Percentiles rank a stretch among this genome's conserved stretches.
phyloP scores from a whole-genome alignment of 2,329 filamentous ascomycete genomes.

The Colletotrichum musicola region DNA sequence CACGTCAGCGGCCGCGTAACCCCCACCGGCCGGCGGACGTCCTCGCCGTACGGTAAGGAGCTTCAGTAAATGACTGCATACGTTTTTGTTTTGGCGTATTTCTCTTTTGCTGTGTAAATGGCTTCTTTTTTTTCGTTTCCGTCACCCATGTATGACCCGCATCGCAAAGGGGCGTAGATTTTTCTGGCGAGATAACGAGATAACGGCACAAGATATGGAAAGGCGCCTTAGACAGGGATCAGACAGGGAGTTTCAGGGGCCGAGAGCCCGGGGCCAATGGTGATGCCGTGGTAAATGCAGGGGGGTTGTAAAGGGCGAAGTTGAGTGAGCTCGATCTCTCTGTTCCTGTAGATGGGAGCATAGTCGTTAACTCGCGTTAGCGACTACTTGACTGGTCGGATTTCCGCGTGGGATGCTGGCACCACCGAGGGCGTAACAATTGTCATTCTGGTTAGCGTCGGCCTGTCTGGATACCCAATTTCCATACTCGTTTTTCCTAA shows the following conservation, averaged over 20 bases:
- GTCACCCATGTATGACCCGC: conserved; percentile 10
- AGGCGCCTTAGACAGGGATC: conserved; percentile 35
- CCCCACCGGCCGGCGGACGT: conserved; percentile 53
- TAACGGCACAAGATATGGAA: conserved; percentile 21
- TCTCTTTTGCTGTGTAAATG: conserved; percentile 1
- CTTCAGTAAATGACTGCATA: conserved; percentile 18
- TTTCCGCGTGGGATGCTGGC: not conserved
- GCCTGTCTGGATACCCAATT: conserved; percentile 30
- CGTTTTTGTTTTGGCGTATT: not conserved
- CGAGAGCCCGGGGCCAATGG: conserved; percentile 28
- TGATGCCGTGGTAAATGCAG: conserved; percentile 34
- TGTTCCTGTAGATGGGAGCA: conserved; percentile 37
- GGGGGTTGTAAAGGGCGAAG: conserved; percentile 29
- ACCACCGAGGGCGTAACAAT: conserved; percentile 18
- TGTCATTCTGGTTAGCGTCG: conserved; percentile 2
- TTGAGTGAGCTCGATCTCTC: conserved; percentile 20
- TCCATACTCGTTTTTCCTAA: conserved; percentile 14
- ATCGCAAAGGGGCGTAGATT: conserved; percentile 19
- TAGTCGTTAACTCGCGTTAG: conserved; percentile 45
- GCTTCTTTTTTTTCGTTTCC: conserved; percentile 7
- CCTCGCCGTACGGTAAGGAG: conserved; percentile 45
- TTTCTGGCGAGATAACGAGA: conserved; percentile 11
- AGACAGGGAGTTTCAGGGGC: conserved; percentile 37
- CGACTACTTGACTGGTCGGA: conserved; percentile 26
- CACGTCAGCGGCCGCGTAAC: conserved; percentile 52